Percentiles rank a stretch among this genome's conserved stretches.
Evolutionary conservation across 768 basidiomycete species (phyloP).

Genomic region (Phallus indusiatus): DNA sequence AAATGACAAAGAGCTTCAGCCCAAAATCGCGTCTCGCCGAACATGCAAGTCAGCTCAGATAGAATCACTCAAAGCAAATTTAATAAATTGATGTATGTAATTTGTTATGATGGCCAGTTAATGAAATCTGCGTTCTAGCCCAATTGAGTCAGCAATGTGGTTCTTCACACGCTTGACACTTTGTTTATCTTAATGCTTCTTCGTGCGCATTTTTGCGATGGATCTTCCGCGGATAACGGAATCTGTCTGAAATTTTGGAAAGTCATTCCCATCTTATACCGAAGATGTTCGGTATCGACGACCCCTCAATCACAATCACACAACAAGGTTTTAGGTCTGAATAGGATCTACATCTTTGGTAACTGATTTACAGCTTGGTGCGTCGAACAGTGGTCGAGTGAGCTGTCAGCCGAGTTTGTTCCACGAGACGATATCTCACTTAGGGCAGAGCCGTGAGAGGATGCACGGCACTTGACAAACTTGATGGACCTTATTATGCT

Average conservation of each 20-base stretch:
- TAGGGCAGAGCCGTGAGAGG: neutral
- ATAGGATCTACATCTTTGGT: neutral
- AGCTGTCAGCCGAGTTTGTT: neutral
- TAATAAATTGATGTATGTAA: no score
- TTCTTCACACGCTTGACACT: neutral
- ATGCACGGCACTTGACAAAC: neutral
- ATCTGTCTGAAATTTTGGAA: neutral
- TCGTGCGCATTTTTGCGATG: neutral
- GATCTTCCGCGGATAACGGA: neutral
- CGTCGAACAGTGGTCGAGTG: neutral
- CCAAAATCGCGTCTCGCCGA: no score
- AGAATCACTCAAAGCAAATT: no score
- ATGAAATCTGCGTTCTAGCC: neutral
- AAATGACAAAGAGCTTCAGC: no score
- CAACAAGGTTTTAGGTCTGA: neutral
- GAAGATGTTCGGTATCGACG: neutral
- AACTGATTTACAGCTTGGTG: neutral
- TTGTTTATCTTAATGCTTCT: neutral
- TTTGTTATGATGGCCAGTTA: neutral
- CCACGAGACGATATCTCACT: neutral
- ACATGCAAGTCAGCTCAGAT: no score
- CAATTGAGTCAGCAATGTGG: neutral
- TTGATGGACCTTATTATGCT: neutral
- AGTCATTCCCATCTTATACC: neutral
- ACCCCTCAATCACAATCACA: neutral